Evolutionary conservation across 1,139 yeast genomes (phyloP).

Genomic region (Yamadazyma dushanensis): DNA sequence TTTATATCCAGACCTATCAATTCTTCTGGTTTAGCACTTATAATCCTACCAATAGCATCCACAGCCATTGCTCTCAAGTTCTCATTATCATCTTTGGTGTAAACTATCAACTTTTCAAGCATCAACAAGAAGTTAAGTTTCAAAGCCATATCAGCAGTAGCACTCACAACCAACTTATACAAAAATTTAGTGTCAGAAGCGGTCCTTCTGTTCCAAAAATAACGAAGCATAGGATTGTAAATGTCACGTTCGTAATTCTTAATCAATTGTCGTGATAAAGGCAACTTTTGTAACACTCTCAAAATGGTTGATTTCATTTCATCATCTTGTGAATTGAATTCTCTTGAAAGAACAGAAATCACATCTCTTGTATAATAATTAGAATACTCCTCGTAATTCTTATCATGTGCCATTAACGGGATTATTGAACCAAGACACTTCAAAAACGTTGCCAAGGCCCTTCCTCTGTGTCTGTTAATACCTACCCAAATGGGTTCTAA

Average conservation of each 20-base stretch:
- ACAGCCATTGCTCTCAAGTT: slow-evolving; percentile 77
- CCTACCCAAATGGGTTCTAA: slow-evolving; percentile 85
- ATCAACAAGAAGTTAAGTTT: slow-evolving; percentile 67
- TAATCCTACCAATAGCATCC: slow-evolving; percentile 53
- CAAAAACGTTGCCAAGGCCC: slow-evolving; percentile 71
- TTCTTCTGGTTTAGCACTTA: slow-evolving; percentile 27
- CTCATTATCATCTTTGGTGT: slow-evolving; percentile 81
- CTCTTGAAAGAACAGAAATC: slow-evolving; percentile 64
- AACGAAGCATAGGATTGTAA: slow-evolving; percentile 61
- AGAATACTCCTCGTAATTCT: slow-evolving; percentile 64
- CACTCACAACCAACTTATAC: slow-evolving; percentile 64
- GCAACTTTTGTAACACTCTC: slow-evolving; percentile 32
- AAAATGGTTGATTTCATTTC: slow-evolving; percentile 82
- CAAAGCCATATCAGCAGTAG: slow-evolving; percentile 67
- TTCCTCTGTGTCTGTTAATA: slow-evolving; percentile 74
- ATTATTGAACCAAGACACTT: slow-evolving; percentile 78
- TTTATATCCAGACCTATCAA: slow-evolving; percentile 38
- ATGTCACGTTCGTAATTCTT: slow-evolving; percentile 41
- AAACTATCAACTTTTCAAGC: slow-evolving; percentile 56
- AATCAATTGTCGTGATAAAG: slow-evolving; percentile 30
- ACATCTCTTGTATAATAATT: slow-evolving; percentile 77
- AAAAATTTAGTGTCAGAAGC: slow-evolving; percentile 54
- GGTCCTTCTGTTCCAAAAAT: slow-evolving; percentile 76
- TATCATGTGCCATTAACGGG: slow-evolving; percentile 72
- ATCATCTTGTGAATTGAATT: slow-evolving; percentile 81